Conservation (phyloP, 1,284 basidiomycete genomes). For the Erythrobasidium hasegawianum region DNA sequence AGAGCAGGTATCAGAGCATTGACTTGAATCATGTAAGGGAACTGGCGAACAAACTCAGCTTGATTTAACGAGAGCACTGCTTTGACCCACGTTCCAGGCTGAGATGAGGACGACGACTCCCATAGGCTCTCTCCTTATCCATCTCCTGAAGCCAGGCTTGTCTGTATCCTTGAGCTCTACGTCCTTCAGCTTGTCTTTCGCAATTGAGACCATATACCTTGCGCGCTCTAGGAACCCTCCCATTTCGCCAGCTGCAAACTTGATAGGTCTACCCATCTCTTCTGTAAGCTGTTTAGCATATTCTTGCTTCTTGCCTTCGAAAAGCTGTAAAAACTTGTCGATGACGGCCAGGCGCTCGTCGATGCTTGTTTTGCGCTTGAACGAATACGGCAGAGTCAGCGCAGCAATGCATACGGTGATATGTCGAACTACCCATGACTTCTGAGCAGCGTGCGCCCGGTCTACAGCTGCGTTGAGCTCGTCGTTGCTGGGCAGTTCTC, state of each 20-base stretch:
- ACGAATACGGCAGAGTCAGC: too few species aligned
- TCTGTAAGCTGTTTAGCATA: conserved; percentile 70
- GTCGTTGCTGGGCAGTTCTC: conserved; percentile 28
- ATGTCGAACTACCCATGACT: conserved; percentile 36
- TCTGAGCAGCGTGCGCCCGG: conserved; percentile 24
- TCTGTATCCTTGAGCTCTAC: conserved; percentile 69
- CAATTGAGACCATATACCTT: conserved; percentile 78
- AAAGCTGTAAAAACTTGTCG: conserved; percentile 70
- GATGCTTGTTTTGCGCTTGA: conserved; percentile 64
- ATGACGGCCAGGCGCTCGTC: conserved; percentile 69
- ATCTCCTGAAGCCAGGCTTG: conserved; percentile 70
- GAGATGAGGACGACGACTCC: conserved; percentile 84
- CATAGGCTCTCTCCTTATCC: conserved; percentile 74
- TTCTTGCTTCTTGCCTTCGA: conserved; percentile 64
- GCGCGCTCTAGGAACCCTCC: conserved; percentile 75
- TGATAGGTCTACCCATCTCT: conserved; percentile 81
- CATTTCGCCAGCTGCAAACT: conserved; percentile 72
- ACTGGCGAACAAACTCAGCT: conserved; percentile 48
- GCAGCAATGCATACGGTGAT: too few species aligned
- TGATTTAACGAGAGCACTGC: background rate
- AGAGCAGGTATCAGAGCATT: conserved; percentile 87
- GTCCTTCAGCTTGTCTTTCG: conserved; percentile 68
- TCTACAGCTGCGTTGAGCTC: conserved; percentile 28
- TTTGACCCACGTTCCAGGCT: conserved; percentile 76
- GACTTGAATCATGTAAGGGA: conserved; percentile 80